Evolutionary conservation across 1,284 basidiomycete species (phyloP).

Genomic region (Ceratobasidium papillatum): DNA sequence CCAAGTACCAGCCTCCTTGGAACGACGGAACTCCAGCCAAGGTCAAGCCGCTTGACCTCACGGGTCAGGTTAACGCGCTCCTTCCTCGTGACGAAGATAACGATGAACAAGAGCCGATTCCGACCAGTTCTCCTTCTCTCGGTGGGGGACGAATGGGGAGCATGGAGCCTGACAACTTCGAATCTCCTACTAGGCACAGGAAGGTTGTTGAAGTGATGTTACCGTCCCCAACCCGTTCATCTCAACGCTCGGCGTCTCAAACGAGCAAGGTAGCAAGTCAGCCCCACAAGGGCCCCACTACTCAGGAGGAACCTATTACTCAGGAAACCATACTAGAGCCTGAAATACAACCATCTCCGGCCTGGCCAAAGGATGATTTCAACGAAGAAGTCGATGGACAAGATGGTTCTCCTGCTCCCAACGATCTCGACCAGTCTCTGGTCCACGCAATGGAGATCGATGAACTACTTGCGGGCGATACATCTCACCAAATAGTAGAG

Average conservation of each 20-base stretch:
- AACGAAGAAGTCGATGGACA: not conserved
- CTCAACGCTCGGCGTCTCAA: not conserved
- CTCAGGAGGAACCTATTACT: not conserved
- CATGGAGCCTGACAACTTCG: not conserved
- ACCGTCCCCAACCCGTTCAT: not conserved
- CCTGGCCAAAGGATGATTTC: not conserved
- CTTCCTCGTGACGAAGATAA: not conserved
- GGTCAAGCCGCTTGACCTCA: not conserved
- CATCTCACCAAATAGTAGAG: not conserved
- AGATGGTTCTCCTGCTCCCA: not conserved
- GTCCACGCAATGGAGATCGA: slow-evolving; percentile 33
- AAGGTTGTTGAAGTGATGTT: not conserved
- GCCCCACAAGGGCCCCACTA: not conserved
- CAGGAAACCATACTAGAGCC: not conserved
- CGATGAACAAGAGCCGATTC: slow-evolving; percentile 1
- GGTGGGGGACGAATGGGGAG: not conserved
- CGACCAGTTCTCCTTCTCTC: slow-evolving; percentile 8
- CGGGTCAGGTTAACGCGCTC: not conserved
- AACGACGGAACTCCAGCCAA: not conserved
- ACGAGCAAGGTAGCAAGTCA: not conserved
- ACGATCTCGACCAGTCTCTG: slow-evolving; percentile 15
- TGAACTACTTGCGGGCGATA: slow-evolving; percentile 1
- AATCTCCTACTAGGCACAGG: not conserved
- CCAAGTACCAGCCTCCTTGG: not conserved
- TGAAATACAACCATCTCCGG: not conserved